phyloP scores from a whole-genome alignment of 371 early-diverging fungal genomes.

The Mucor ambiguus region DNA sequence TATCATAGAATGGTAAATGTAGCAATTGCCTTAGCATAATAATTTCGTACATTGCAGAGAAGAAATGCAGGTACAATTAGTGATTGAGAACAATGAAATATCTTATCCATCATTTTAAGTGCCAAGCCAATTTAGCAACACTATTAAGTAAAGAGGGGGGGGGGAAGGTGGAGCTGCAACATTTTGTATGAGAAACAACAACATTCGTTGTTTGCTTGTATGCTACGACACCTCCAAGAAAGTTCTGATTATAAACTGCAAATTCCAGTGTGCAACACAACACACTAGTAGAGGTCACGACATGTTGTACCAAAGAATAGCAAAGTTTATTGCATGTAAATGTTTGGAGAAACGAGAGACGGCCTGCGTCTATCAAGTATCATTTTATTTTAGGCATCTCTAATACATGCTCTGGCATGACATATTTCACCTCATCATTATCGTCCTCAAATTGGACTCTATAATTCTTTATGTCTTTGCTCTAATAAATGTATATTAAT shows the following conservation, averaged over 20 bases:
- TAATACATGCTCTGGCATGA: conserved; percentile 52
- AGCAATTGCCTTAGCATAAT: neutral
- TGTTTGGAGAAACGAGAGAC: neutral
- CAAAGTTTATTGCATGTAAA: neutral
- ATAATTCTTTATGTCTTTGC: conserved; percentile 50
- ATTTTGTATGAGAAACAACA: neutral
- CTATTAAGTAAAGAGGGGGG: neutral
- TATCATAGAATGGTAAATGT: neutral
- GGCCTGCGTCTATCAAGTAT: neutral
- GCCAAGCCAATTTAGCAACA: neutral
- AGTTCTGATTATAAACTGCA: neutral
- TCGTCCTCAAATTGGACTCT: conserved; percentile 71
- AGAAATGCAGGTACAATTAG: neutral
- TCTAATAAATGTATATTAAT: conserved; percentile 22
- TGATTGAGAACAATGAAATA: neutral
- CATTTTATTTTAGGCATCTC: conserved; percentile 61
- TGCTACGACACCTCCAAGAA: neutral
- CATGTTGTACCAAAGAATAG: neutral
- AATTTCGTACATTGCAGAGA: neutral
- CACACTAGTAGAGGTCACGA: neutral
- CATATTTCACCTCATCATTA: conserved; percentile 52
- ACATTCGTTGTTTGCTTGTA: neutral
- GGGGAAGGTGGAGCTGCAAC: too few relatives aligned
- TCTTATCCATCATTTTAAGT: neutral
- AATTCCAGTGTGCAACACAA: neutral